A percentile compares a stretch with the other conserved stretches of the same genome.
Conservation (phyloP, 768 basidiomycete species). For the Mycena vitilis region DNA sequence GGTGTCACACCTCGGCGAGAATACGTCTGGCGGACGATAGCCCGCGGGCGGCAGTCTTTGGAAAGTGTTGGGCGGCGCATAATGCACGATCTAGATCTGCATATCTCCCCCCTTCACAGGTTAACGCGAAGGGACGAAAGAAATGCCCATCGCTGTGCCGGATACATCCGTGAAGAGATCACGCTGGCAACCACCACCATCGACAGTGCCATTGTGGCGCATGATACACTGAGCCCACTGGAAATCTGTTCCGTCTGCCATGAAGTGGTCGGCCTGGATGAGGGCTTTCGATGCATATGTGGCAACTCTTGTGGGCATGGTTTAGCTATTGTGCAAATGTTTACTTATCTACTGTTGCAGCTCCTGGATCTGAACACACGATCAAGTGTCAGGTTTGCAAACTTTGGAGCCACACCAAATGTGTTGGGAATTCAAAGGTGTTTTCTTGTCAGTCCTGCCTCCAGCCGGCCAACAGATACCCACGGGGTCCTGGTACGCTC, state of each 20-base stretch:
- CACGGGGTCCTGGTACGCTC: too few species aligned
- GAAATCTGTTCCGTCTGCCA: conserved; percentile 4
- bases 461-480: too few species aligned
- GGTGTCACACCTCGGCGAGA: background rate
- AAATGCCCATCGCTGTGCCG: background rate
- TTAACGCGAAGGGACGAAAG: background rate
- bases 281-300: background rate
- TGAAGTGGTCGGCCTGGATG: background rate
- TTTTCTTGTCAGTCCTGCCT: conserved; percentile 36
- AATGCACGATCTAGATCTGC: background rate
- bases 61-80: background rate
- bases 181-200: background rate
- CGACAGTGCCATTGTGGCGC: background rate
- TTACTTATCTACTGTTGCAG: background rate
- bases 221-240: conserved; percentile 1
- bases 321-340: background rate
- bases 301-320: background rate
- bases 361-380: background rate
- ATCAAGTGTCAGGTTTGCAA: background rate
- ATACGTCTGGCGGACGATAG: background rate
- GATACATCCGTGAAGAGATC: background rate
- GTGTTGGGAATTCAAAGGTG: background rate
- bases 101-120: background rate
- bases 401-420: background rate
- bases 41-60: background rate